phyloP scores from a whole-genome alignment of 768 basidiomycete species.

The Psilocybe azurescens region DNA sequence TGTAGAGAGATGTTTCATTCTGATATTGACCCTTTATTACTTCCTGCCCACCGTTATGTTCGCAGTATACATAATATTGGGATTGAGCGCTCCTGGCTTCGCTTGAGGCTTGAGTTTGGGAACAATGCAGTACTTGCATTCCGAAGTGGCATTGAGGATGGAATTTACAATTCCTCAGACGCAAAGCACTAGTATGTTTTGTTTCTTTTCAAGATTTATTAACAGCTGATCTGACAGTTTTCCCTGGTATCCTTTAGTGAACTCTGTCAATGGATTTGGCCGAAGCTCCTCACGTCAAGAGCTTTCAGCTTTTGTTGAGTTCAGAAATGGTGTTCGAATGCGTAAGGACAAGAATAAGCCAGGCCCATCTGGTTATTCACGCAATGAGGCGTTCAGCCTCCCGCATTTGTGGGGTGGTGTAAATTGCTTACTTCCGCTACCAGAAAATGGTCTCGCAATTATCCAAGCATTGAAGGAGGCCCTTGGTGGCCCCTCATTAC shows the following conservation, averaged over 20 bases:
- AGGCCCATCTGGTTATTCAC: slow-evolving; percentile 40
- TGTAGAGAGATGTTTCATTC: slow-evolving; percentile 32
- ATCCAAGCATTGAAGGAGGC: slow-evolving; percentile 33
- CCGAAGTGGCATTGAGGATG: slow-evolving; percentile 25
- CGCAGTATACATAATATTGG: slow-evolving; percentile 38
- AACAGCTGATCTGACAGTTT: background rate
- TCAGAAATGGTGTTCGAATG: slow-evolving; percentile 31
- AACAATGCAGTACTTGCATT: slow-evolving; percentile 33
- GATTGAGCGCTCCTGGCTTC: slow-evolving; percentile 40
- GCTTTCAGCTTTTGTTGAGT: slow-evolving; percentile 23
- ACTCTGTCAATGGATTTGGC: slow-evolving; percentile 36
- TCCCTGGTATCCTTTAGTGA: slow-evolving; percentile 16
- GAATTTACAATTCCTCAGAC: slow-evolving; percentile 29
- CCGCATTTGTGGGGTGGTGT: slow-evolving; percentile 28
- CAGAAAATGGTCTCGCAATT: slow-evolving; percentile 21
- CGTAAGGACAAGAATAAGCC: slow-evolving; percentile 36
- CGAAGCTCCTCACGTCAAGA: slow-evolving; percentile 28
- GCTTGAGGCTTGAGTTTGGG: slow-evolving; percentile 34
- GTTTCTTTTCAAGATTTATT: background rate
- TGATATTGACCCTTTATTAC: slow-evolving; percentile 22
- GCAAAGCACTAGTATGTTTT: slow-evolving; percentile 33
- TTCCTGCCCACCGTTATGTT: slow-evolving; percentile 37
- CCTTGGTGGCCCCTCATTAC: slow-evolving; percentile 34
- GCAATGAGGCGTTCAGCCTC: slow-evolving; percentile 34
- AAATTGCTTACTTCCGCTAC: slow-evolving; percentile 29